Conservation (phyloP, 257 asterid genomes). For the Lavandula angustifolia region DNA sequence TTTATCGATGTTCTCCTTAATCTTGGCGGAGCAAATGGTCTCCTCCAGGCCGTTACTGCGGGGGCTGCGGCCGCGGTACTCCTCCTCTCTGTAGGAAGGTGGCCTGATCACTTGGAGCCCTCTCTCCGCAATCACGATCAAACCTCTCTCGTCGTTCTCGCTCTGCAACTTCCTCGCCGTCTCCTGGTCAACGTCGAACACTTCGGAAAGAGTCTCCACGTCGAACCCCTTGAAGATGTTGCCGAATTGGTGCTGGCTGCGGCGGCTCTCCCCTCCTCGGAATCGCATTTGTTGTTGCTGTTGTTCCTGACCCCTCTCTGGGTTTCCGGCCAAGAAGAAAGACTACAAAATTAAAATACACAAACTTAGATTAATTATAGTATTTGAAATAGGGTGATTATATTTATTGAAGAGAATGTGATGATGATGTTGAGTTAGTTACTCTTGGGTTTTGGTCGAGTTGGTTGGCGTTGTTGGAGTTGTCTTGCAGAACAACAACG, state of each 20-base stretch:
- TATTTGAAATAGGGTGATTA: no score
- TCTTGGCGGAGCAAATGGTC: slow-evolving; percentile 58
- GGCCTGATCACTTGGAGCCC: slow-evolving; percentile 58
- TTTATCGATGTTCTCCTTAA: slow-evolving; percentile 45
- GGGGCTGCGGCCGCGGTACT: slow-evolving; percentile 22
- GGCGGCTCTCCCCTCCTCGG: not conserved
- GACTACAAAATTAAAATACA: slow-evolving; percentile 36
- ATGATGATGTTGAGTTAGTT: not conserved
- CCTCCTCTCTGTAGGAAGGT: slow-evolving; percentile 33
- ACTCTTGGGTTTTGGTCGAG: slow-evolving; percentile 65
- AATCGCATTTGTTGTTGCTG: not conserved
- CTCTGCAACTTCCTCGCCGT: slow-evolving; percentile 48
- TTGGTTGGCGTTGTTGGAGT: slow-evolving; percentile 52
- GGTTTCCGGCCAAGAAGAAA: slow-evolving; percentile 68
- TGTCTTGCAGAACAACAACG: slow-evolving; percentile 43
- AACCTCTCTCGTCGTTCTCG: slow-evolving; percentile 47
- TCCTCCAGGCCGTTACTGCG: slow-evolving; percentile 64
- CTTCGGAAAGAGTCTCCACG: slow-evolving; percentile 32
- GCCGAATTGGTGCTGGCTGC: slow-evolving; percentile 31
- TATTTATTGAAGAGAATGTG: no score
- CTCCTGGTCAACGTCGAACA: slow-evolving; percentile 41
- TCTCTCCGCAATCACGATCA: slow-evolving; percentile 34
- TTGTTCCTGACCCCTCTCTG: slow-evolving; percentile 16
- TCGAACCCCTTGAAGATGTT: slow-evolving; percentile 47
- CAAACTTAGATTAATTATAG: no score